Evolutionary conservation across 1,284 basidiomycete genomes (phyloP), one percentile per base, ranked within the genome.

Genomic region (Jaminaea rosea): DNA sequence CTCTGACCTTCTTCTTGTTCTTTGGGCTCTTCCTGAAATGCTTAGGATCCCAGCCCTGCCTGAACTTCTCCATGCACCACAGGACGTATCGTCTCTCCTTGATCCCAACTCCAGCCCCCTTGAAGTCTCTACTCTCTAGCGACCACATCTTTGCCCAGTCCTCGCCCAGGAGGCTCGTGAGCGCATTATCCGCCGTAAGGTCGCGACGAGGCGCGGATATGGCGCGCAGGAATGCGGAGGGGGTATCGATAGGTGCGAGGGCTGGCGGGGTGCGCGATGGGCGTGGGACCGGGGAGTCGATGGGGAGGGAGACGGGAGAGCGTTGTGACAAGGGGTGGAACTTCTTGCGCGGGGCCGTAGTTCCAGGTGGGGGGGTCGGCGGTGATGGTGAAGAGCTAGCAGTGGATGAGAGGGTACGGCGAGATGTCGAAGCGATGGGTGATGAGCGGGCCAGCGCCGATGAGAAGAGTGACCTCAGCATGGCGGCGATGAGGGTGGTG

Each of bases 11-110:
- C 45, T 52, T 52, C 50, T 52, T 52, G 10, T 24, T 24, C 45
- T 52, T 52, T 11, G 32, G 31, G 21, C 26, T 21, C 17, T 34
- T 34, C 27, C 34, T 32, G 32, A 45, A 46, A 17, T 41, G 13
- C 13, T 34, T 23, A 4, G 45, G 44, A 26, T 52, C 45, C 5
- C 27, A 28, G n/a, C 50, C 50, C 26, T 46, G 50, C 13, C 50
- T 31, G 50, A 23, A 52, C 44, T 44, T 46, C 45, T 52, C 50
- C 44, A 52, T 24, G 11, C 44, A 44, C 50, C 50, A 52, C 5
- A 52, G 50, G 6, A 52, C 26, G 26, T 52, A 52, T 47, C 45
- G 45, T 19, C 49, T 23, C 21, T 52, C 44, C 44, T 41, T 41
- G 28, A 47, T 31, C 3, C 34, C 7, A 10, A 52, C 44, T 3